Evolutionary conservation across 2,329 filamentous ascomycete species (phyloP), one percentile per base, ranked within the genome.

Genomic region (Hymenoscyphus albidus): DNA sequence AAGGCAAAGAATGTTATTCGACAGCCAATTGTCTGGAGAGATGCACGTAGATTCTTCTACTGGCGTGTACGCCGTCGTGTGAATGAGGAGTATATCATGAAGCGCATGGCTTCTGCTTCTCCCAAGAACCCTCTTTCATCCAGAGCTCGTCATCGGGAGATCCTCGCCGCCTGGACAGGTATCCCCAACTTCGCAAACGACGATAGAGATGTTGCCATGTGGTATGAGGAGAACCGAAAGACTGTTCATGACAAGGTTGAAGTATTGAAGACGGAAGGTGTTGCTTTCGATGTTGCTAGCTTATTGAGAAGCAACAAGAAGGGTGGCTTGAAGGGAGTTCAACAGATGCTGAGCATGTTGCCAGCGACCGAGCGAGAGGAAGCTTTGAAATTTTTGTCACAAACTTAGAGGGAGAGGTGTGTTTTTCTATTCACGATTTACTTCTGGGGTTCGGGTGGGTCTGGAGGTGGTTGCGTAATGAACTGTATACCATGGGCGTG

Each of bases 11-110:
- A 93, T 68, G 89, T 90, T 64, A 97, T 99, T 74, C 92, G 95
- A 68, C 86, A 91, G 73, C 81, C 88, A 13, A 84, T 99, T 51
- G 85, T 89, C 74, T 98, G 94, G 95, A 83, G 86, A 77, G 90
- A 97, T 73, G 89, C 94, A 10, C 89, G 95, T 70, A 90, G 94
- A 76, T 98, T 95, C 91, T 98, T 99, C 85, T 99, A 98, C 90
- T 99, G 96, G 95, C 94, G 95, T 79, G 89, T 97, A 68, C 93
- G 96, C 79, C 91, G 95, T 77, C 88, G 95, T 80, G 85, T 99
- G 76, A 98, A 96, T 79, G 95, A 99, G 81, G 95, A 99, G 81
- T 92, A 96, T 78, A 92, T 99, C 73, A 85, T 99, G 77, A 95
- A 93, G 81, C 92, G 92, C 80, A 92, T 99, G 85, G 82, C 81